Base-by-base conservation (phyloP, 108 stramenopile genomes). In the Craspedostauros australis region DNA sequence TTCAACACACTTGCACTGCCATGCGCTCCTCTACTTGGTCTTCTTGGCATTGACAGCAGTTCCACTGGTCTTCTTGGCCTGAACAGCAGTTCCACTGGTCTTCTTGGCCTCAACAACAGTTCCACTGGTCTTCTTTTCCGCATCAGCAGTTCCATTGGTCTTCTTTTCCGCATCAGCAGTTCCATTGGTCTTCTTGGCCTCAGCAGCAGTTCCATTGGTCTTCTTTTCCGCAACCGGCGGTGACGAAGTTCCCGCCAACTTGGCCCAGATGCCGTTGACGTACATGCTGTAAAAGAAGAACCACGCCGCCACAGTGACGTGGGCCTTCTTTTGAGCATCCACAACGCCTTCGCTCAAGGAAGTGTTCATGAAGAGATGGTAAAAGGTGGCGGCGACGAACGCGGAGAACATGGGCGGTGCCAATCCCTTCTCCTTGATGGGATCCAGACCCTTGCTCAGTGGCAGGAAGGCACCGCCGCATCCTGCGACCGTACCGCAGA, bases 381-480 rank as follows among this genome's bases (percentile, higher is more conserved):
- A 70, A 47, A 71, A 67, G n/a, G 85, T 73, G 2, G 91, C 82
- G 16, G 68, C 91, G 20, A 75, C 50, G 31, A 77, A 73, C 36
- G 91, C 91, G 23, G 85, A 70, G 20, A 76, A 62, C 80, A 88
- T 84, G 49, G 82, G 82, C 55, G 83, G 69, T 30, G 68, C 62
- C 51, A 93, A 49, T 28, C 91, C 91, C 60, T 50, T 59, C 19
- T 52, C 72, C 47, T 73, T 51, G 55, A 94, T 72, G 15, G 93
- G 93, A 52, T 82, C 76, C 50, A 94, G 71, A 16, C 93, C 93
- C 69, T 91, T 91, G 75, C 64, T 82, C 46, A 91, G 40, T 5
- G 93, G 93, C 38, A 94, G 32, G 50, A 94, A 94, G 22, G 80
- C 84, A 7, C 89, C 93, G 24, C 93, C 93, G 53, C 86, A 91